phyloP scores from a whole-genome alignment of 768 basidiomycete genomes.

The Serendipita sp. region DNA sequence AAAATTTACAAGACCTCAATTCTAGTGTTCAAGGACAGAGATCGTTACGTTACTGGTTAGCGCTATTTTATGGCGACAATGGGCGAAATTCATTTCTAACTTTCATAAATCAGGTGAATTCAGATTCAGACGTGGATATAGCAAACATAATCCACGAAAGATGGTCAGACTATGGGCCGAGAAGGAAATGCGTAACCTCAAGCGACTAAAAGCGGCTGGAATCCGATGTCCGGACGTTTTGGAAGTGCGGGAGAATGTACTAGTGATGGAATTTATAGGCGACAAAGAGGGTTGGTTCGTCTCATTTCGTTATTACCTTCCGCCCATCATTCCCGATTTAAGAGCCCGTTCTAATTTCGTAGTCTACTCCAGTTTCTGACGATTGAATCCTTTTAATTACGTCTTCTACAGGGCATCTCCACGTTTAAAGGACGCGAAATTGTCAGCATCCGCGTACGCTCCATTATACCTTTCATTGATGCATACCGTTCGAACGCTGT shows the following conservation, averaged over 20 bases:
- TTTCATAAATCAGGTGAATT: constrained; percentile 44
- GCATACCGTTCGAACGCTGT: constrained; percentile 67
- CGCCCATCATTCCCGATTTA: neutral
- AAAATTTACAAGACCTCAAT: constrained; percentile 99
- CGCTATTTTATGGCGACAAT: constrained; percentile 36
- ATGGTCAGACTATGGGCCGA: constrained; percentile 99
- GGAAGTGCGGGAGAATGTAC: constrained; percentile 90
- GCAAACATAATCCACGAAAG: constrained; percentile 82
- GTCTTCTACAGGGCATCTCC: constrained; percentile 60
- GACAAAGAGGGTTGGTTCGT: constrained; percentile 64
- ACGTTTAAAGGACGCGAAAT: constrained; percentile 74
- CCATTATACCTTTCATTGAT: constrained; percentile 66
- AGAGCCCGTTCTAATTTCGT: neutral
- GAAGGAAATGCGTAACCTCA: constrained; percentile 95
- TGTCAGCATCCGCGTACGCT: constrained; percentile 31
- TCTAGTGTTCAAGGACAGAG: constrained; percentile 92
- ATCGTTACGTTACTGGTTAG: constrained; percentile 77
- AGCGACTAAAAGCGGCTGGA: constrained; percentile 66
- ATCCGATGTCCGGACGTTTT: constrained; percentile 76
- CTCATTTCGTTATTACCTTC: constrained; percentile 4
- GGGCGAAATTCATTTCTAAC: constrained; percentile 18
- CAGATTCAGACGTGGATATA: constrained; percentile 34
- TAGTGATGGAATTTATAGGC: constrained; percentile 91
- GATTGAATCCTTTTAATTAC: neutral
- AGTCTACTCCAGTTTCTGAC: constrained; percentile 4